A percentile compares a stretch with the other conserved stretches of the same genome.
phyloP scores from a whole-genome alignment of 2,329 filamentous ascomycete genomes.

The Piedraia hortae region DNA sequence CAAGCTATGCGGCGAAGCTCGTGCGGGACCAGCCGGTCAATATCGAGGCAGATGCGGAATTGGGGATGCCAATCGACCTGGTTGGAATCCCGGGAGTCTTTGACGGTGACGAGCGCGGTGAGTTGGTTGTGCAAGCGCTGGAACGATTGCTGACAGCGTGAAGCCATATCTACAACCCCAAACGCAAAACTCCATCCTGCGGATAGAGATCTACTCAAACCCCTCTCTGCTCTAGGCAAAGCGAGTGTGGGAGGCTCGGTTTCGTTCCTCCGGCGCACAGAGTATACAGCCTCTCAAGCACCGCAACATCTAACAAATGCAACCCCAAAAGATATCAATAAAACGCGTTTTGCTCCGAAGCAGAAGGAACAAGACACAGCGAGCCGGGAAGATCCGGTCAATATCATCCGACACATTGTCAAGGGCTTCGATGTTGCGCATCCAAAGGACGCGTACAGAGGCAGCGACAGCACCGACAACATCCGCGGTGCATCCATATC shows the following conservation, averaged over 20 bases:
- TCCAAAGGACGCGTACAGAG: constrained; percentile 35
- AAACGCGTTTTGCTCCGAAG: constrained; percentile 15
- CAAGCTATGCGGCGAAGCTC: constrained; percentile 67
- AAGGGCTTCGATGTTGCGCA: constrained; percentile 40
- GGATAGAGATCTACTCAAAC: constrained; percentile 60
- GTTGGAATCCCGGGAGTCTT: constrained; percentile 89
- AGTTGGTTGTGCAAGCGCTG: constrained; percentile 5
- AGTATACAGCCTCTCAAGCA: constrained; percentile 49
- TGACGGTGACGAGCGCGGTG: constrained; percentile 82
- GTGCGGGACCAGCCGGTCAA: constrained; percentile 81
- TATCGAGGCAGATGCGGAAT: constrained; percentile 88
- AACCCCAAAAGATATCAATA: constrained; percentile 24
- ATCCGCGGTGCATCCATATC: constrained; percentile 26
- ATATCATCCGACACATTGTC: constrained; percentile 31
- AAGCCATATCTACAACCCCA: constrained; percentile 34
- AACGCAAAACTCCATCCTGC: constrained; percentile 51
- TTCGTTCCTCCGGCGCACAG: constrained; percentile 82
- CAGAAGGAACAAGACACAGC: constrained; percentile 13
- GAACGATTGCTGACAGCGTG: not conserved
- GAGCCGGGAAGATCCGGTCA: constrained; percentile 28
- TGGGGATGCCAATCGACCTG: constrained; percentile 90
- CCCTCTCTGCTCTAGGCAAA: constrained; percentile 63
- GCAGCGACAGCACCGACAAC: constrained; percentile 30
- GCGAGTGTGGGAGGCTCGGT: constrained; percentile 52
- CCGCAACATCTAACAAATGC: constrained; percentile 23